Conservation (phyloP, 1,139 yeast genomes). For the Kodamaea ohmeri region DNA sequence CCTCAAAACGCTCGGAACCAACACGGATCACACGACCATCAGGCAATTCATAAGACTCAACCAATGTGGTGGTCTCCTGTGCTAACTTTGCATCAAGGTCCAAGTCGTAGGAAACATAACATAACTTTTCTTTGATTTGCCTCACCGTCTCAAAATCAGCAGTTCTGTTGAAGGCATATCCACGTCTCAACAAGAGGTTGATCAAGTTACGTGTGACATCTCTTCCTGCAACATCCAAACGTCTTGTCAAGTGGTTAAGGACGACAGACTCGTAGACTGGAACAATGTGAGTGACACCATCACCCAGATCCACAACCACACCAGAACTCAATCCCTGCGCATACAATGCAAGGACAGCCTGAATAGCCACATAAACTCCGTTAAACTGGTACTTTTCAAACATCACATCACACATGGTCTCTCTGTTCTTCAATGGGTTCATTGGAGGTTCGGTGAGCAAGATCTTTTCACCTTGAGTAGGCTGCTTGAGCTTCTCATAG, state of each 20-base stretch:
- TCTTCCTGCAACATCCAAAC: slow-evolving; percentile 97
- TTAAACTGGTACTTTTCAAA: slow-evolving; percentile 93
- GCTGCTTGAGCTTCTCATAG: slow-evolving; percentile 81
- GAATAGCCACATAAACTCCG: slow-evolving; percentile 97
- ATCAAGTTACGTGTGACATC: slow-evolving; percentile 95
- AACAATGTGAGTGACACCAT: slow-evolving; percentile 88
- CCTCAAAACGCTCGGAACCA: slow-evolving; percentile 95
- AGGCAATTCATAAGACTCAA: slow-evolving; percentile 88
- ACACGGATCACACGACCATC: slow-evolving; percentile 94
- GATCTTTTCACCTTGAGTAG: slow-evolving; percentile 74
- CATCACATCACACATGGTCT: slow-evolving; percentile 95
- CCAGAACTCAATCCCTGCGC: slow-evolving; percentile 98
- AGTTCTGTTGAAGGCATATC: slow-evolving; percentile 96
- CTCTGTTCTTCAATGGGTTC: slow-evolving; percentile 93
- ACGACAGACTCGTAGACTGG: slow-evolving; percentile 98
- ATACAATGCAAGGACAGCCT: slow-evolving; percentile 93
- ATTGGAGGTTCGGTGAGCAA: slow-evolving; percentile 95
- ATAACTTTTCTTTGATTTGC: slow-evolving; percentile 92
- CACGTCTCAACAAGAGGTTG: slow-evolving; percentile 86
- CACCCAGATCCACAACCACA: slow-evolving; percentile 96
- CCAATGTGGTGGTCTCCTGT: slow-evolving; percentile 90
- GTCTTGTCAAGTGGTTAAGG: slow-evolving; percentile 83
- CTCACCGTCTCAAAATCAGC: slow-evolving; percentile 99
- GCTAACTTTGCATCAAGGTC: slow-evolving; percentile 85
- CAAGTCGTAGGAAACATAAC: slow-evolving; percentile 92